Conservation (phyloP, 2,329 filamentous ascomycete species). For the Aspergillus latus region DNA sequence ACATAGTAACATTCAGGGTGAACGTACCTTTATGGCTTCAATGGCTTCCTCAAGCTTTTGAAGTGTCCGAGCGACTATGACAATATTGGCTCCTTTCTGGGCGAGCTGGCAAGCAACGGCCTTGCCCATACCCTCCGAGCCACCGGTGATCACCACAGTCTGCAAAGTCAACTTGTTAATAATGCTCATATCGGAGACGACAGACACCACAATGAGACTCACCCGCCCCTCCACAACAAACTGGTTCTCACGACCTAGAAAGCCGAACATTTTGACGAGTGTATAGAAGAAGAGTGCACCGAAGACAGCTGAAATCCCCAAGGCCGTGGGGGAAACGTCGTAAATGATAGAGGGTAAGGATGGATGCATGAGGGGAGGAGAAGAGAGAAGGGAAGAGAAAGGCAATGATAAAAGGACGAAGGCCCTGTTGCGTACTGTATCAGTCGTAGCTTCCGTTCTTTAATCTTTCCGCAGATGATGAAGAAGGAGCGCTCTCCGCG, state of each 20-base stretch:
- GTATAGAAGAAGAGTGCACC: constrained; percentile 36
- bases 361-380: constrained; percentile 24
- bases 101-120: constrained; percentile 72
- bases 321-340: constrained; percentile 25
- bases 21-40: constrained; percentile 60
- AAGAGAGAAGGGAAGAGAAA: constrained; percentile 9
- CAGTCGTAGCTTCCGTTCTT: constrained; percentile 12
- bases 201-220: constrained; percentile 25
- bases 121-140: constrained; percentile 88
- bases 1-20: background rate
- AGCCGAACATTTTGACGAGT: constrained; percentile 41
- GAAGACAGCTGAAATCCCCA: constrained; percentile 35
- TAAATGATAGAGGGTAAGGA: constrained; percentile 21
- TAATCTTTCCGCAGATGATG: constrained; percentile 1
- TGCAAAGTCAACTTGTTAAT: constrained; percentile 39
- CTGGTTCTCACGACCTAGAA: constrained; percentile 59
- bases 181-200: background rate
- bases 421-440: background rate
- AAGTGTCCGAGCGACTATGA: constrained; percentile 77
- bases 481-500: background rate
- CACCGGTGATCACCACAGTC: constrained; percentile 88
- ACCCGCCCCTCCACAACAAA: constrained; percentile 86
- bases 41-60: constrained; percentile 72
- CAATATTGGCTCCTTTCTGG: constrained; percentile 78
- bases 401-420: constrained; percentile 10